Conservation (phyloP, 305 asterid species). For the Caryopteris hybrid region DNA sequence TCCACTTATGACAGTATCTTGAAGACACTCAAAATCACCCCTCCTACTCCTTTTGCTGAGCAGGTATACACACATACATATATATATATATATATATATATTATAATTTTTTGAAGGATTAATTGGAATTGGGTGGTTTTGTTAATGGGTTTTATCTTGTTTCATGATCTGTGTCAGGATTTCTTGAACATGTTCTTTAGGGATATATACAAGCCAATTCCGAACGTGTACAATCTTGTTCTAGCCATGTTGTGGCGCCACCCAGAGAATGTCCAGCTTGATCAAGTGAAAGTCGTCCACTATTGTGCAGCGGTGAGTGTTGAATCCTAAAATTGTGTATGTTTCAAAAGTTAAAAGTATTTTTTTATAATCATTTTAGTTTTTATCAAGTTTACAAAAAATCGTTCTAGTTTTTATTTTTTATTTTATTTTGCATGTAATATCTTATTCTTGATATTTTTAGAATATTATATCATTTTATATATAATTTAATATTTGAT, state of each 20-base stretch:
- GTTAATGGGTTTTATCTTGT: not conserved
- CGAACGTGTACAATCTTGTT: slow-evolving; percentile 35
- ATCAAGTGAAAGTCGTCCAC: slow-evolving; percentile 43
- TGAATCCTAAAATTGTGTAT: not conserved
- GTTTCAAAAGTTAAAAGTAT: no score
- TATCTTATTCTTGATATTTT: no score
- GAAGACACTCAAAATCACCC: slow-evolving; percentile 20
- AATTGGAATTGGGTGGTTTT: no score
- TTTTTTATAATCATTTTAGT: no score
- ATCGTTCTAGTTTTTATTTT: no score
- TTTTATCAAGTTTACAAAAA: no score
- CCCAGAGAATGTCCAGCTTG: slow-evolving; percentile 42
- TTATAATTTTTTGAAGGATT: no score
- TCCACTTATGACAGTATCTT: slow-evolving; percentile 28
- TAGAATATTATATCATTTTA: no score
- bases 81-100: no score
- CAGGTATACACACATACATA: slow-evolving; percentile 17
- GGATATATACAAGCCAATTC: slow-evolving; percentile 38
- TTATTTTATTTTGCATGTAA: no score
- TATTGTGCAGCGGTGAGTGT: slow-evolving; percentile 45
- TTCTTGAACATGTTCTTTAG: slow-evolving; percentile 39
- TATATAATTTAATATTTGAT: no score
- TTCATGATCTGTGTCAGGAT: slow-evolving; percentile 23
- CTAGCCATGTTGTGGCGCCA: slow-evolving; percentile 47
- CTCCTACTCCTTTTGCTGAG: slow-evolving; percentile 49